These are phyloP conservation scores for Coniochaeta ligniaria DNA, from an alignment of 2,329 filamentous ascomycete species.

Conservation along the genomic window DNA sequence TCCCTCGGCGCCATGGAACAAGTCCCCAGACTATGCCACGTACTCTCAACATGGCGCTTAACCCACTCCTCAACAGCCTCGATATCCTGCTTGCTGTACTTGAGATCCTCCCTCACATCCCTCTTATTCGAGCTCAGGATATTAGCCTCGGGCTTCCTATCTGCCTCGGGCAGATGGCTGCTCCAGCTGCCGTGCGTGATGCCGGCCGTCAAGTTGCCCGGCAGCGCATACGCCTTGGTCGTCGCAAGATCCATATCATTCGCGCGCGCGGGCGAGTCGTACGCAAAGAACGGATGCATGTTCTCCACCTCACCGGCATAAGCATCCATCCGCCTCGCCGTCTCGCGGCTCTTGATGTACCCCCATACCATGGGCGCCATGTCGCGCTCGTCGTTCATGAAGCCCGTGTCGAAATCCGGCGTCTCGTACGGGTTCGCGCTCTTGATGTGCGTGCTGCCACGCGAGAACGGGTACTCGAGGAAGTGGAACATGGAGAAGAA, in stretches of 20 bases:
- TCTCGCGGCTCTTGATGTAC: constrained; percentile 77
- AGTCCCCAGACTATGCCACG: constrained; percentile 62
- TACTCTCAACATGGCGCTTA: constrained; percentile 68
- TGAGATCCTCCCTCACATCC: constrained; percentile 52
- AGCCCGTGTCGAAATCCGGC: constrained; percentile 73
- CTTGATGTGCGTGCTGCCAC: constrained; percentile 63
- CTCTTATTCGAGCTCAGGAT: constrained; percentile 59
- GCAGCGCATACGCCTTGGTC: constrained; percentile 68
- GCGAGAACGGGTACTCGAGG: constrained; percentile 70
- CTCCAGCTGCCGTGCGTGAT: constrained; percentile 72
- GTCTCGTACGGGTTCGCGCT: constrained; percentile 66
- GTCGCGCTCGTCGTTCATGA: constrained; percentile 80
- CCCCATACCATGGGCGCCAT: constrained; percentile 83
- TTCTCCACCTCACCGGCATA: constrained; percentile 66
- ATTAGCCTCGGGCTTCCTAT: constrained; percentile 35
- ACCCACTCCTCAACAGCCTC: constrained; percentile 62
- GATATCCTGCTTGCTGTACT: constrained; percentile 58
- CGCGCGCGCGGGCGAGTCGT: constrained; percentile 61
- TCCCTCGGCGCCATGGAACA: constrained; percentile 72
- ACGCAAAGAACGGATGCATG: constrained; percentile 67
- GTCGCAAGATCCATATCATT: constrained; percentile 68
- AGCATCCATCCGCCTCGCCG: constrained; percentile 68
- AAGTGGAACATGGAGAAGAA: constrained; percentile 85
- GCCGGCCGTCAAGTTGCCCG: constrained; percentile 62
- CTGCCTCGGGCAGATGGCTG: constrained; percentile 45